Evolutionary conservation across 257 asterid genomes (phyloP), one percentile per base, ranked within the genome.

Genomic region (Penstemon davidsonii): DNA sequence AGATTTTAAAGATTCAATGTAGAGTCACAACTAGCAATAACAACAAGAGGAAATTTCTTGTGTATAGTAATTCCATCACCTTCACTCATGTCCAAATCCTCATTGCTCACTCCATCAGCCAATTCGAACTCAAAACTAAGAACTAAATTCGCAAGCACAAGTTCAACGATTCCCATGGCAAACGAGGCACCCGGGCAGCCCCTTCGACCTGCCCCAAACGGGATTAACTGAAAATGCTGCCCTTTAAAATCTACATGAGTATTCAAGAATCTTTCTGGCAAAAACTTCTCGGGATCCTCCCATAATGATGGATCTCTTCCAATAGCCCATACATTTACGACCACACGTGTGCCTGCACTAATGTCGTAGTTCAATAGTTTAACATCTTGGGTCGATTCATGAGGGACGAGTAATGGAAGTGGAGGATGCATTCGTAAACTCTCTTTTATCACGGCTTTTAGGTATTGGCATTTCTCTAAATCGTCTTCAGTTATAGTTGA

Each of bases 351-450:
- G 49, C 84, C 70, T 11, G 79, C 76, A 43, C 60, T 65, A 46
- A 83, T 73, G 82, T 80, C 74, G 7, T 83, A 83, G n/a, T 60
- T 55, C 5, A 58, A 54, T 8, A 83, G 67, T 12, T 73, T 70
- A 11, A 73, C 73, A 0, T 75, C 80, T 36, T 67, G 75, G 40
- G 78, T 83, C 37, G 85, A 80, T 54, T 83, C 86, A 3, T 81
- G 84, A 19, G 86, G 88, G 47, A 83, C 79, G 33, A 83, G 86
- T 4, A 83, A 66, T 4, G 85, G 88, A 65, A 83, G 82, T 1
- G 88, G 85, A 64, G 85, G 76, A 67, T 80, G 88, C 13, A 83
- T 71, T 4, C 88, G 80, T 15, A 83, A 58, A 73, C 76, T 66
- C 75, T 83, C 88, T 60, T 80, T 83, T 8, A 83, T 61, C 10